These are phyloP conservation scores for Geranomyces variabilis DNA, from an alignment of 192 early-diverging fungal genomes.

Conservation along the genomic window DNA sequence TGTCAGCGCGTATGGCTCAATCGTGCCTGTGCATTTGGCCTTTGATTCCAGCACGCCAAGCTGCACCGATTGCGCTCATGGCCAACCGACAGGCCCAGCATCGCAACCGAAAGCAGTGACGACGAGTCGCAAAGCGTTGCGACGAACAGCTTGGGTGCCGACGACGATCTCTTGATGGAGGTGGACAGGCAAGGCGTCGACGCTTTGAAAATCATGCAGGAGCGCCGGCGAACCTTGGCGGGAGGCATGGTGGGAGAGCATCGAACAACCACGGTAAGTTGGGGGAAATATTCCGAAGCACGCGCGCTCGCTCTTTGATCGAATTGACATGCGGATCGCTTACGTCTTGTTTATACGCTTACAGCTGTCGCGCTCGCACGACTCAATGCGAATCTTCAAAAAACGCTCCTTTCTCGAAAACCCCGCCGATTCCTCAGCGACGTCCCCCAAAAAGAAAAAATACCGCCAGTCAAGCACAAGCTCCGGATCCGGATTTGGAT, in stretches of 20 bases:
- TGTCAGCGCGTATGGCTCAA: too few species aligned
- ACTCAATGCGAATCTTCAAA: slow-evolving; percentile 2
- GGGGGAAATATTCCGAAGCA: too few species aligned
- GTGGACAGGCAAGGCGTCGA: slow-evolving; percentile 14
- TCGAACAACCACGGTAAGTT: background rate
- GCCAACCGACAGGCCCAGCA: background rate
- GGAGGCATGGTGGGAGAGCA: background rate
- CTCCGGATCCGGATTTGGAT: background rate
- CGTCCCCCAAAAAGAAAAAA: slow-evolving; percentile 2
- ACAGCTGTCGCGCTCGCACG: background rate
- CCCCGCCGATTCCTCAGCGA: background rate
- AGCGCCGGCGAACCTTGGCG: background rate
- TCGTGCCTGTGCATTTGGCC: too few species aligned
- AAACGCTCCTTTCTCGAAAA: slow-evolving; percentile 11
- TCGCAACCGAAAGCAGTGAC: background rate
- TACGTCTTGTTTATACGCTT: background rate
- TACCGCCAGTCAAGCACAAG: background rate
- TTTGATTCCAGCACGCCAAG: too few species aligned
- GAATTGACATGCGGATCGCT: background rate
- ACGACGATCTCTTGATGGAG: background rate
- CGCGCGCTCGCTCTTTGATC: too few species aligned
- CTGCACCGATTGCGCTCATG: background rate
- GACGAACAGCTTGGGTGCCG: background rate
- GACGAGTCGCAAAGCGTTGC: background rate
- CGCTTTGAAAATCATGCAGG: slow-evolving; percentile 11